phyloP scores from a whole-genome alignment of 495 filamentous ascomycete species.

The Xylaria castorea region DNA sequence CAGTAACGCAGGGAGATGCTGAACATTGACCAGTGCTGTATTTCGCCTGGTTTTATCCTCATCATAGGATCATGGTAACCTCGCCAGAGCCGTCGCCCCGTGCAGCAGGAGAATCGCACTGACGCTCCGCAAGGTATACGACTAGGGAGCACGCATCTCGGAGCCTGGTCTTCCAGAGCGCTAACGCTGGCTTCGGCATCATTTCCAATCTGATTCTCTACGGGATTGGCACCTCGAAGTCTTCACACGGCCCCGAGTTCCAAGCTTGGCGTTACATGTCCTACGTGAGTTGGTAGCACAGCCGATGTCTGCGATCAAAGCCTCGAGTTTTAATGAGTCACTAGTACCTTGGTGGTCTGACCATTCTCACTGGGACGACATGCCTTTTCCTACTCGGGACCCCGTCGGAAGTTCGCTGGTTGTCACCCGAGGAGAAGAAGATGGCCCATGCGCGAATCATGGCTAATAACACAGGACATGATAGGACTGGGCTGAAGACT shows the following conservation, averaged over 20 bases:
- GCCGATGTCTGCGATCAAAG: not conserved
- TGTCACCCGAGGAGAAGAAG: slow-evolving; percentile 44
- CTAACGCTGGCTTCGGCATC: slow-evolving; percentile 52
- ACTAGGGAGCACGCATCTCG: slow-evolving; percentile 45
- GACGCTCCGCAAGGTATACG: slow-evolving; percentile 43
- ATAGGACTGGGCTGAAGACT: slow-evolving; percentile 42
- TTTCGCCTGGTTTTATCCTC: slow-evolving; percentile 50
- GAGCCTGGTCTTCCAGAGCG: slow-evolving; percentile 49
- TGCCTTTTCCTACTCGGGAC: slow-evolving; percentile 46
- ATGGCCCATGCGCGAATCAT: slow-evolving; percentile 45
- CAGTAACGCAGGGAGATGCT: not conserved
- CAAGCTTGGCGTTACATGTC: slow-evolving; percentile 49
- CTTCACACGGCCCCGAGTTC: slow-evolving; percentile 39
- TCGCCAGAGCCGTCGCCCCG: not conserved
- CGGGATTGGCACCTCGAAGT: slow-evolving; percentile 44
- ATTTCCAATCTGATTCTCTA: slow-evolving; percentile 47
- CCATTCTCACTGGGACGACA: slow-evolving; percentile 37
- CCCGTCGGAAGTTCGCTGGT: slow-evolving; percentile 46
- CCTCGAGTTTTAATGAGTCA: slow-evolving; percentile 16
- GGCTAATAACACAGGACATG: slow-evolving; percentile 42
- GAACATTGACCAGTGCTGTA: slow-evolving; percentile 38
- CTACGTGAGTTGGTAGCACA: slow-evolving; percentile 32
- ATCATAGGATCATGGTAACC: slow-evolving; percentile 36
- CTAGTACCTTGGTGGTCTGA: slow-evolving; percentile 42
- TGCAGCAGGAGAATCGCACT: slow-evolving; percentile 39